phyloP scores from a whole-genome alignment of 2,329 filamentous ascomycete species.

The Cordyceps pruinosa region DNA sequence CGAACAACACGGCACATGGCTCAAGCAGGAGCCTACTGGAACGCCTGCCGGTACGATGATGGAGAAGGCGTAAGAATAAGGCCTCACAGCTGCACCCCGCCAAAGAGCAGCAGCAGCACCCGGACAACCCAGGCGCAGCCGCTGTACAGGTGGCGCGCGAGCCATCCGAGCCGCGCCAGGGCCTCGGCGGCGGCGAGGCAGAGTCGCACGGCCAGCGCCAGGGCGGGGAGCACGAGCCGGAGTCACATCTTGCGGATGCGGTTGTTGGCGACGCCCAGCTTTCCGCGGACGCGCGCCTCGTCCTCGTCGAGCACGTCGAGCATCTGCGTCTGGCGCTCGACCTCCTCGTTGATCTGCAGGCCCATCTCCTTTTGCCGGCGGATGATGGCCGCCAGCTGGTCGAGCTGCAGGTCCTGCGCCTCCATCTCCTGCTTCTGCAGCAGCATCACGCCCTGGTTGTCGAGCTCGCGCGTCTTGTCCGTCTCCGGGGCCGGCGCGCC shows the following conservation, averaged over 20 bases:
- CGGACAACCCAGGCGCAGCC: background rate
- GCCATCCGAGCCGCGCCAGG: constrained; percentile 23
- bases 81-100: background rate
- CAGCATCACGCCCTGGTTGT: constrained; percentile 67
- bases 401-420: constrained; percentile 68
- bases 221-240: background rate
- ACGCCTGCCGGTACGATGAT: background rate
- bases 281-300: constrained; percentile 56
- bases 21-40: background rate
- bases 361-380: constrained; percentile 72
- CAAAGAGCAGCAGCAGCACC: background rate
- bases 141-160: background rate
- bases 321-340: constrained; percentile 65
- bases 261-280: constrained; percentile 68
- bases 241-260: constrained; percentile 59
- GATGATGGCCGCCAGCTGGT: constrained; percentile 61
- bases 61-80: background rate
- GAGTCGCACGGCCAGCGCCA: constrained; percentile 21
- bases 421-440: constrained; percentile 67
- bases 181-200: constrained; percentile 23
- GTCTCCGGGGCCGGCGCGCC: constrained; percentile 69
- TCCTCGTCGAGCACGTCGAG: constrained; percentile 61
- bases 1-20: background rate
- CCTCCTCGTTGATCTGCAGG: constrained; percentile 65
- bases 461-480: constrained; percentile 66